Evolutionary conservation across 2,329 filamentous ascomycete genomes (phyloP).

Genomic region (Arthrinium phaeospermum): DNA sequence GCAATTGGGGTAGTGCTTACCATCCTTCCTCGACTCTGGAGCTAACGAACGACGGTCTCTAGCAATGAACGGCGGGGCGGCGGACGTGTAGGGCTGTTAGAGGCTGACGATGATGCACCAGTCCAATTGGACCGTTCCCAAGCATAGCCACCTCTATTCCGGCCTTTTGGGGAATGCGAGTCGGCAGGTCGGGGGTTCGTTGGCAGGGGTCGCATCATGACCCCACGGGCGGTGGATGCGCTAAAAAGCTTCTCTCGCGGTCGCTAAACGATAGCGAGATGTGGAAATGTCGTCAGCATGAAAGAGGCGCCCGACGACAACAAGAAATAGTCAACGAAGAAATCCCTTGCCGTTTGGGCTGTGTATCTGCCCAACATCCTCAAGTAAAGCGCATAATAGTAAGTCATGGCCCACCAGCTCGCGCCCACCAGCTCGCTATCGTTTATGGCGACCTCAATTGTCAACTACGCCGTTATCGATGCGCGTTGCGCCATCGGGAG

Average conservation of each 20-base stretch:
- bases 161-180: not conserved
- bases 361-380: not conserved
- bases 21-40: not conserved
- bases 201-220: not conserved
- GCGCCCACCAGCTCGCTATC: not conserved
- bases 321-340: not conserved
- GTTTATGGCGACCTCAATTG: not conserved
- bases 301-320: not conserved
- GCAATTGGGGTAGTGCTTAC: not conserved
- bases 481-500: not conserved
- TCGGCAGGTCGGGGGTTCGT: not conserved
- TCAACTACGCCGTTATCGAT: not conserved
- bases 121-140: not conserved
- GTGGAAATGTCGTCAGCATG: not conserved
- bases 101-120: too few species aligned
- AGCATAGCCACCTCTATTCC: constrained; percentile 1
- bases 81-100: not conserved
- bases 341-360: not conserved
- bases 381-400: too few species aligned
- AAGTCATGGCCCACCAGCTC: not conserved
- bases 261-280: constrained; percentile 7
- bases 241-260: constrained; percentile 1
- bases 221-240: not conserved
- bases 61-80: not conserved
- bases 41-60: not conserved